Evolutionary conservation across 345 rosid species (phyloP).

Genomic region (Jatropha curcas): DNA sequence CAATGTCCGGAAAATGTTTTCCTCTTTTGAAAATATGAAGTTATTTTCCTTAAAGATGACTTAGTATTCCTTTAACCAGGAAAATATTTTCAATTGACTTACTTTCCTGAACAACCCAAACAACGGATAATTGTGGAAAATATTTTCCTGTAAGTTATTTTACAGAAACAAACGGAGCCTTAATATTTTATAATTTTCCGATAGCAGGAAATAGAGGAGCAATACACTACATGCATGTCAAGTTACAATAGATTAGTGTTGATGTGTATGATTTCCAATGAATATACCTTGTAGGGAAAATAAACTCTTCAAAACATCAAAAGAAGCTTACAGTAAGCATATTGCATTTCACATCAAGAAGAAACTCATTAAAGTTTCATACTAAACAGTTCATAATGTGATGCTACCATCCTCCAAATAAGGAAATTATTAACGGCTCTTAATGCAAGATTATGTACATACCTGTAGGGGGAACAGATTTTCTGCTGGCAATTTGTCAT

Average conservation of each 20-base stretch:
- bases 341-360: not conserved
- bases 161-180: too few relatives aligned
- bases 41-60: too few relatives aligned
- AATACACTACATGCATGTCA: not conserved
- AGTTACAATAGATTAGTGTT: not conserved
- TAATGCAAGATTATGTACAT: not conserved
- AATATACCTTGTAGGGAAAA: not conserved
- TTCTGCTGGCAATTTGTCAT: constrained; percentile 80
- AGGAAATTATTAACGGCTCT: not conserved
- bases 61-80: too few relatives aligned
- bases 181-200: not conserved
- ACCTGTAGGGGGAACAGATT: constrained; percentile 96
- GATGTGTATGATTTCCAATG: not conserved
- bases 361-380: not conserved
- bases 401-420: not conserved
- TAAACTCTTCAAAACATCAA: not conserved
- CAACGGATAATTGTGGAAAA: too few relatives aligned
- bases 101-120: too few relatives aligned
- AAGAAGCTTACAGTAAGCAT: not conserved
- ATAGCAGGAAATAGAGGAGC: not conserved
- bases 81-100: too few relatives aligned
- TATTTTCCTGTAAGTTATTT: too few relatives aligned
- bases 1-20: too few relatives aligned
- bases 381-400: not conserved
- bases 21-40: too few relatives aligned